phyloP scores from a whole-genome alignment of 2,329 filamentous ascomycete genomes.

The Ambrosiella xylebori region DNA sequence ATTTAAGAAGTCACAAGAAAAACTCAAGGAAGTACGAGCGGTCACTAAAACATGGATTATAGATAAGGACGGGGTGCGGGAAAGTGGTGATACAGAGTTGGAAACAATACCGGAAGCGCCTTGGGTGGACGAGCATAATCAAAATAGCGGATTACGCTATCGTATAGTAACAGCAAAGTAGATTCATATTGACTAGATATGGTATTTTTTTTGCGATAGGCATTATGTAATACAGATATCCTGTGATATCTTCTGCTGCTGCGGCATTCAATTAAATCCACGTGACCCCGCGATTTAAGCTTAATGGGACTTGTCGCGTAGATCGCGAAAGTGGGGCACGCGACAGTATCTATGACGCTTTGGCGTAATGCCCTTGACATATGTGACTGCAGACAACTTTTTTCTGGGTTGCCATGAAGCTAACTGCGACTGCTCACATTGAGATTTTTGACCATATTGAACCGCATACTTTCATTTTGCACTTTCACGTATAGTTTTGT shows the following conservation, averaged over 20 bases:
- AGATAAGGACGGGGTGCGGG: slow-evolving; percentile 21
- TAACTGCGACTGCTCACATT: too few species aligned
- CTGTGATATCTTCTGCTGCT: neutral
- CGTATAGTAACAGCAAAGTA: neutral
- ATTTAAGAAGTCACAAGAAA: slow-evolving; percentile 28
- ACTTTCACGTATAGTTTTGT: neutral
- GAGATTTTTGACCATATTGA: neutral
- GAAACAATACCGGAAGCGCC: neutral
- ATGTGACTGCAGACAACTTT: too few species aligned
- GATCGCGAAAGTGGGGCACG: slow-evolving; percentile 11
- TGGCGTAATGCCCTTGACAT: neutral
- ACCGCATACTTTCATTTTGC: neutral
- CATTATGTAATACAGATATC: neutral
- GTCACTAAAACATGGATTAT: slow-evolving; percentile 58
- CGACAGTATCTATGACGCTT: slow-evolving; percentile 1
- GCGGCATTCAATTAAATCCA: neutral
- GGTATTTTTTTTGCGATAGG: neutral
- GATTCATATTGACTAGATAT: neutral
- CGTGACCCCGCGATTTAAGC: slow-evolving; percentile 12
- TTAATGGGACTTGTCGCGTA: slow-evolving; percentile 7
- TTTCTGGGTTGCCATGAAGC: too few species aligned
- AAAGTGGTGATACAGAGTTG: neutral
- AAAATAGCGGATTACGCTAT: neutral
- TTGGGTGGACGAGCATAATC: neutral
- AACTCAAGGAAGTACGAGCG: slow-evolving; percentile 44